These are phyloP conservation scores for Lyophyllum shimeji DNA, from an alignment of 768 basidiomycete species.

Conservation along the genomic window DNA sequence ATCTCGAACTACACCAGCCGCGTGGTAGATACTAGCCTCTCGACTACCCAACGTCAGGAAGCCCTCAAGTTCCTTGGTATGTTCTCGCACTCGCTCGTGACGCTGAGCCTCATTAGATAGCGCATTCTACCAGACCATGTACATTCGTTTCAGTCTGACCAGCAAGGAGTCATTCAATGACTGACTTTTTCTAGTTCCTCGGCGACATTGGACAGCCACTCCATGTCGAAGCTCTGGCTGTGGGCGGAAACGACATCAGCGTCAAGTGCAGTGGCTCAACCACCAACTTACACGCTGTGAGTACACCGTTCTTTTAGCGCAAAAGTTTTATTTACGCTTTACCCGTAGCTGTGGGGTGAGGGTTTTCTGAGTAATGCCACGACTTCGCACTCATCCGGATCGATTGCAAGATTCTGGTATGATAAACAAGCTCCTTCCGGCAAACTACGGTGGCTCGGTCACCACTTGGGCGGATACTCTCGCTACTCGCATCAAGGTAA, in stretches of 20 bases:
- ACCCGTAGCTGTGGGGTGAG: conserved; percentile 35
- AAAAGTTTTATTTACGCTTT: neutral
- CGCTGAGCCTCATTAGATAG: neutral
- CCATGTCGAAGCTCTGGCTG: conserved; percentile 42
- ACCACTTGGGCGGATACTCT: conserved; percentile 40
- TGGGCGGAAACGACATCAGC: conserved; percentile 45
- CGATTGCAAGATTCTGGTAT: conserved; percentile 35
- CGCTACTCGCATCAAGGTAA: conserved; percentile 39
- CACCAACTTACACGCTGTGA: conserved; percentile 45
- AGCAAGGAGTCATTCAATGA: neutral
- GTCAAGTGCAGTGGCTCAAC: conserved; percentile 37
- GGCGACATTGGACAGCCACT: conserved; percentile 52
- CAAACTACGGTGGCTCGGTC: conserved; percentile 33
- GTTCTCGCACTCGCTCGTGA: conserved; percentile 2
- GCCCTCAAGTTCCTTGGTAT: conserved; percentile 53
- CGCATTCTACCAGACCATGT: conserved; percentile 28
- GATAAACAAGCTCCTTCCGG: conserved; percentile 33
- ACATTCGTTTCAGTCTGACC: conserved; percentile 8
- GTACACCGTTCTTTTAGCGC: conserved; percentile 1
- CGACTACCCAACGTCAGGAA: conserved; percentile 43
- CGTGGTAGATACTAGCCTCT: conserved; percentile 41
- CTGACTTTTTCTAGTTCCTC: conserved; percentile 32
- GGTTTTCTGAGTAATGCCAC: neutral
- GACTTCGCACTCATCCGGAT: neutral
- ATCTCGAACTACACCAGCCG: conserved; percentile 59